A percentile compares a stretch with the other conserved stretches of the same genome.
Evolutionary conservation across 2,329 filamentous ascomycete species (phyloP).

Genomic region (Pseudopithomyces chartarum): DNA sequence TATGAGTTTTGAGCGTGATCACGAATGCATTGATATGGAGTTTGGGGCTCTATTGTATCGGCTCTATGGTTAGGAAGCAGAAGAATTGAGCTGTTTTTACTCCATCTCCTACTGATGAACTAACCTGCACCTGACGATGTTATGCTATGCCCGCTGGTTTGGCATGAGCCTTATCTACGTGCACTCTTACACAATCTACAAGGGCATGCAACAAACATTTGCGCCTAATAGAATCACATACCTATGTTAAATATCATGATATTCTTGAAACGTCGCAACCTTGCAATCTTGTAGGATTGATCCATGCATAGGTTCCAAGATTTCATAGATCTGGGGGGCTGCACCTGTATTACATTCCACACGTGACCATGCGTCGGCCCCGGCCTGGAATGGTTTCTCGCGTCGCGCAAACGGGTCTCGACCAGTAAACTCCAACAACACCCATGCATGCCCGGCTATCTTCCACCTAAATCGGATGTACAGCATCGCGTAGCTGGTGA

Average conservation of each 20-base stretch:
- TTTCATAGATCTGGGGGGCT: no score
- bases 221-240: no score
- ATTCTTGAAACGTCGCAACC: no score
- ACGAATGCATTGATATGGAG: conserved; percentile 37
- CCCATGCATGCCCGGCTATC: conserved; percentile 52
- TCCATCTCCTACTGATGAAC: neutral
- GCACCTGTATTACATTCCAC: conserved; percentile 1
- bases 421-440: conserved; percentile 8
- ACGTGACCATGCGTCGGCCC: conserved; percentile 28
- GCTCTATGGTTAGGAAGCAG: conserved; percentile 16
- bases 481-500: conserved; percentile 59
- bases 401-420: conserved; percentile 8
- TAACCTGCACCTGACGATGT: no score
- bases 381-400: neutral
- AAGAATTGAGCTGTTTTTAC: conserved; percentile 13
- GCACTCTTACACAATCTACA: no score
- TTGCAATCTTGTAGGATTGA: no score
- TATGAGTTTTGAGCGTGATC: conserved; percentile 8
- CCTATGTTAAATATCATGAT: no score
- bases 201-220: no score
- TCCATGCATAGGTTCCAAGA: no score
- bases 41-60: conserved; percentile 23
- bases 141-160: no score
- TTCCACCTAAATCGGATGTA: conserved; percentile 52
- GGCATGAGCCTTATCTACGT: no score